Conservation (phyloP, 2,329 filamentous ascomycete species). For the Verticillium nonalfalfae region DNA sequence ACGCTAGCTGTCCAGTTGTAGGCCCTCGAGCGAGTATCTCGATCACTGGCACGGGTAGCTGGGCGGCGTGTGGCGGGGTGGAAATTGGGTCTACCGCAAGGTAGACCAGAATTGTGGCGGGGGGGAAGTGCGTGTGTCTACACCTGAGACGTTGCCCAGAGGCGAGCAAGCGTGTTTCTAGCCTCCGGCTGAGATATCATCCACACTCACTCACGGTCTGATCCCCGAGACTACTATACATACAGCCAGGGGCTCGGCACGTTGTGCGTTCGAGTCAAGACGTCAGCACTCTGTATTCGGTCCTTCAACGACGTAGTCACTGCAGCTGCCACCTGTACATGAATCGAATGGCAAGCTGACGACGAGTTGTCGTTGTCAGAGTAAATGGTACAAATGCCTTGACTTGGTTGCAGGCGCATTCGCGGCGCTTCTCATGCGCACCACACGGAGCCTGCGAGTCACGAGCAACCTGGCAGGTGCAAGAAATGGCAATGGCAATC, state of each 20-base stretch:
- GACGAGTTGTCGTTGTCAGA: not conserved
- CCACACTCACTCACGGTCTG: not conserved
- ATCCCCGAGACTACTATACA: not conserved
- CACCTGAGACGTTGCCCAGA: not conserved
- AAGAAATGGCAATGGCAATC: not conserved
- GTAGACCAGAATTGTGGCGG: not conserved
- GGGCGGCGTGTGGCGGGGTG: not conserved
- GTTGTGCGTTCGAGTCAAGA: not conserved
- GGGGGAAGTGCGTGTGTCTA: not conserved
- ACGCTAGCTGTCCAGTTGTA: not conserved
- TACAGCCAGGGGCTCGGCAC: not conserved
- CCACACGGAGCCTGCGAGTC: not conserved
- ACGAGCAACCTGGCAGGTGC: not conserved
- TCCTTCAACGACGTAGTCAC: not conserved
- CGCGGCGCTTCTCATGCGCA: not conserved
- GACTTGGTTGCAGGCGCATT: not conserved
- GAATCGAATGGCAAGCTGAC: not conserved
- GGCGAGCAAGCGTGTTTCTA: not conserved
- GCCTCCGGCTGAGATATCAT: not conserved
- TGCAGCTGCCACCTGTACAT: not conserved
- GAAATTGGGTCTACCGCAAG: not conserved
- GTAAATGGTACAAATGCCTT: not conserved
- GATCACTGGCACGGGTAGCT: not conserved
- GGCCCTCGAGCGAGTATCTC: not conserved
- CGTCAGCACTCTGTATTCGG: not conserved